phyloP scores from a whole-genome alignment of 805 yeast species.

The Ogataea siamensis region DNA sequence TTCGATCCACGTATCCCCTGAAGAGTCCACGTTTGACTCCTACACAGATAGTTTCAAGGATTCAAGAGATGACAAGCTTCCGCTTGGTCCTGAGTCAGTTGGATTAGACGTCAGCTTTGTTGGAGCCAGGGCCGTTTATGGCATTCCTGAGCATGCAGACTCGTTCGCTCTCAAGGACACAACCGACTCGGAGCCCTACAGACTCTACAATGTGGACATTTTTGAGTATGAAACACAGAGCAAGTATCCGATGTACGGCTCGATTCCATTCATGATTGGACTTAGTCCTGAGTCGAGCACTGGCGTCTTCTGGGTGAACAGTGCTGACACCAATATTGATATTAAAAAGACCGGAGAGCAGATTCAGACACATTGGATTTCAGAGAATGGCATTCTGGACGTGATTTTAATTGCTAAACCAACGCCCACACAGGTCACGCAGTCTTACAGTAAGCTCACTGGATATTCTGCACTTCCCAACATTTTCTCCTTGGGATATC shows the following conservation, averaged over 20 bases:
- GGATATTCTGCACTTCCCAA: slow-evolving; percentile 77
- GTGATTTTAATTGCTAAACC: slow-evolving; percentile 61
- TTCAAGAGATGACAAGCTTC: slow-evolving; percentile 59
- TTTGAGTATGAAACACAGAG: slow-evolving; percentile 88
- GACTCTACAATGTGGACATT: slow-evolving; percentile 89
- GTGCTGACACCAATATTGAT: slow-evolving; percentile 91
- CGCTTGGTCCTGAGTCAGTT: slow-evolving; percentile 87
- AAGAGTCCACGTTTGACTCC: slow-evolving; percentile 63
- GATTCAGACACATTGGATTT: slow-evolving; percentile 79
- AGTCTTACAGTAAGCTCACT: slow-evolving; percentile 63
- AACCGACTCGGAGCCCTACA: slow-evolving; percentile 62
- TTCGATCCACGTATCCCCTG: slow-evolving; percentile 45
- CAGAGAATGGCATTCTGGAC: slow-evolving; percentile 85
- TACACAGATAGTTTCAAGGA: slow-evolving; percentile 74
- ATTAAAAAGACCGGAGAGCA: slow-evolving; percentile 40
- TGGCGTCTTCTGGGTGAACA: slow-evolving; percentile 88
- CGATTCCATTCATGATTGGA: slow-evolving; percentile 85
- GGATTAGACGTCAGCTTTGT: slow-evolving; percentile 72
- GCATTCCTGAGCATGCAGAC: slow-evolving; percentile 98
- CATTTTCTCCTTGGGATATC: slow-evolving; percentile 80
- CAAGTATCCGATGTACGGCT: slow-evolving; percentile 89
- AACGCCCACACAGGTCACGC: slow-evolving; percentile 53
- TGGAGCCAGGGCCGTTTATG: slow-evolving; percentile 67
- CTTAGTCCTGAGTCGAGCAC: slow-evolving; percentile 54
- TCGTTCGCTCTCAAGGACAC: slow-evolving; percentile 74